Percentiles rank a stretch among this genome's conserved stretches.
Evolutionary conservation across 106 monocot genomes (phyloP).

Genomic region (Triglochin maritima): DNA sequence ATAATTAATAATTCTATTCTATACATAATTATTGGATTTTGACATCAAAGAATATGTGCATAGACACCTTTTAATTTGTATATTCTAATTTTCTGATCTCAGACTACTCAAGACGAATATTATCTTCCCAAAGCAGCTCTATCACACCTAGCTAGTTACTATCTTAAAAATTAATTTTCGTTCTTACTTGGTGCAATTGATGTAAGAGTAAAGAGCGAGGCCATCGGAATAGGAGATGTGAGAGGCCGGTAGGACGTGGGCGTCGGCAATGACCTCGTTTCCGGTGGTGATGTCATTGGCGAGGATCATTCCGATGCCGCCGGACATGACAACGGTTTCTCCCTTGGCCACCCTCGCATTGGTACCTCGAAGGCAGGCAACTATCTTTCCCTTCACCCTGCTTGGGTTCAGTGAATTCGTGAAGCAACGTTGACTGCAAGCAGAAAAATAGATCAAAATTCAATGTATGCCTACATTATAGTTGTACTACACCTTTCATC

Average conservation of each 20-base stretch:
- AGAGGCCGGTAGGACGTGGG: conserved; percentile 22
- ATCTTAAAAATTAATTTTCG: too few relatives aligned
- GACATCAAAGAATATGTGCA: too few relatives aligned
- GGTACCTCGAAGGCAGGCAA: conserved; percentile 16
- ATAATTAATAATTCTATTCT: too few relatives aligned
- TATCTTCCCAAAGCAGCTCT: too few relatives aligned
- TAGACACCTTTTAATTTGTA: too few relatives aligned
- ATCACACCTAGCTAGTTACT: too few relatives aligned
- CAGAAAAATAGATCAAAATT: background rate
- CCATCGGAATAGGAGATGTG: conserved; percentile 13
- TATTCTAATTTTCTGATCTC: too few relatives aligned
- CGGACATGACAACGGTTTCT: conserved; percentile 8
- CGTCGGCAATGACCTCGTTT: conserved; percentile 15
- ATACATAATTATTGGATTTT: too few relatives aligned
- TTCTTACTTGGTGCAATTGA: conserved; percentile 12
- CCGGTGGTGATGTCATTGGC: background rate
- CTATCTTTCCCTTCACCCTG: conserved; percentile 26
- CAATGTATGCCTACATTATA: too few relatives aligned
- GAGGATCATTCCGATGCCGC: conserved; percentile 22
- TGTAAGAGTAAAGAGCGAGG: conserved; percentile 10
- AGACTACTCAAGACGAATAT: too few relatives aligned
- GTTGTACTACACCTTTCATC: too few relatives aligned
- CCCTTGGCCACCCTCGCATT: conserved; percentile 26
- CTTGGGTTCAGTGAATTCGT: background rate
- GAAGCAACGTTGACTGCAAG: conserved; percentile 12